A percentile compares a stretch with the other conserved stretches of the same genome.
Evolutionary conservation across 768 basidiomycete genomes (phyloP).

Genomic region (Podaxis sp.): DNA sequence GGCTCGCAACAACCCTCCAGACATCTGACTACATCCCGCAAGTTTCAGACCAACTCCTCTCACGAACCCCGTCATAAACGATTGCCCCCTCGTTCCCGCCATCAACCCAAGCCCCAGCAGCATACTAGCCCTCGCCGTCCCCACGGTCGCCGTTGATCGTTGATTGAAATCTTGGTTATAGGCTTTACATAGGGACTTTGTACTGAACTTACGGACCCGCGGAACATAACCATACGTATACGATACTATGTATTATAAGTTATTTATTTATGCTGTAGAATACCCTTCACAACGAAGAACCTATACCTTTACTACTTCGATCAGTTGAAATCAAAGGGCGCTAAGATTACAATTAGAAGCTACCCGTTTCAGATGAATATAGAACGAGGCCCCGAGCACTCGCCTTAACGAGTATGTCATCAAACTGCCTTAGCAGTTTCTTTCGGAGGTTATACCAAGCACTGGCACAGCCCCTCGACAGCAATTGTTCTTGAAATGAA

Average conservation of each 20-base stretch:
- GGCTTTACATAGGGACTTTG: neutral
- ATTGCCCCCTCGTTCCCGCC: neutral
- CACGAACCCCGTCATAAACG: neutral
- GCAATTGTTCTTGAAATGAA: neutral
- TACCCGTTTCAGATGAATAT: neutral
- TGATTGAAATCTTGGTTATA: neutral
- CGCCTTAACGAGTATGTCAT: neutral
- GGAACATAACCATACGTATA: neutral
- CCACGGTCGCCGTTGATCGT: neutral
- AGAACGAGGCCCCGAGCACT: neutral
- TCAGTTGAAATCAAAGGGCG: neutral
- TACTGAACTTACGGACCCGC: neutral
- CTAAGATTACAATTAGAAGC: neutral
- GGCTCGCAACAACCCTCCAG: neutral
- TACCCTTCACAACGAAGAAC: neutral
- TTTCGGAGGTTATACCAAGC: neutral
- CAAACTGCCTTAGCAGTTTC: neutral
- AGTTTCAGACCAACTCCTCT: neutral
- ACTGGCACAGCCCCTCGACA: neutral
- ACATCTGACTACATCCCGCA: slow-evolving; percentile 1
- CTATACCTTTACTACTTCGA: neutral
- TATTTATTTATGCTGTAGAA: neutral
- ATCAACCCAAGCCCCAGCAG: neutral
- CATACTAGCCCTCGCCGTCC: slow-evolving; percentile 1
- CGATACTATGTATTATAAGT: neutral